phyloP scores from a whole-genome alignment of 257 asterid genomes.

The Eustoma russellianum region DNA sequence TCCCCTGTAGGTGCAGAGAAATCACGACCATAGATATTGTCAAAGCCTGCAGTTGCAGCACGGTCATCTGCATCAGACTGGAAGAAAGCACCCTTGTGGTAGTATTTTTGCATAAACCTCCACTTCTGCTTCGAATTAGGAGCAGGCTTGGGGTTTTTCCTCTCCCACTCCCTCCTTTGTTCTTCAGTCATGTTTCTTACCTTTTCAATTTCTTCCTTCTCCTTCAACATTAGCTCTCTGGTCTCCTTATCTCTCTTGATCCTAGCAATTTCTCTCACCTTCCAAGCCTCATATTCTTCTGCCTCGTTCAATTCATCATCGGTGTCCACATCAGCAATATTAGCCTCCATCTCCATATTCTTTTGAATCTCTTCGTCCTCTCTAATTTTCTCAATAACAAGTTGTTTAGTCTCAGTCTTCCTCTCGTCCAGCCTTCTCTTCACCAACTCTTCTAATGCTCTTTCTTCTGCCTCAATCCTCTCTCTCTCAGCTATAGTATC shows the following conservation, averaged over 20 bases:
- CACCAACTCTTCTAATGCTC: constrained; percentile 62
- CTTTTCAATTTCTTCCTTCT: constrained; percentile 87
- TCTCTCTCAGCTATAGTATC: constrained; percentile 89
- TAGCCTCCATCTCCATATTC: constrained; percentile 60
- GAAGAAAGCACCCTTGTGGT: constrained; percentile 94
- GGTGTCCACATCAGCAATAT: constrained; percentile 82
- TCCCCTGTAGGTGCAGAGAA: constrained; percentile 95
- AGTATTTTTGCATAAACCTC: constrained; percentile 97
- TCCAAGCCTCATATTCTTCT: constrained; percentile 96
- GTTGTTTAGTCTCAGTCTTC: constrained; percentile 63
- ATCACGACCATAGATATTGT: constrained; percentile 47
- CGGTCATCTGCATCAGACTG: constrained; percentile 59
- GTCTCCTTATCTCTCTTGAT: constrained; percentile 93
- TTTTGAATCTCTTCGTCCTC: constrained; percentile 79
- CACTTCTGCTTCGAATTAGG: constrained; percentile 47
- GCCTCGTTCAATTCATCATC: constrained; percentile 89
- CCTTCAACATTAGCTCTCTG: constrained; percentile 70
- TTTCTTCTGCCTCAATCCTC: constrained; percentile 83
- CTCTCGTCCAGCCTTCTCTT: constrained; percentile 71
- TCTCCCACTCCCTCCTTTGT: constrained; percentile 95
- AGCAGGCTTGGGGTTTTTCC: constrained; percentile 72
- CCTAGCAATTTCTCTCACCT: constrained; percentile 85
- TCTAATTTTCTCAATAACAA: constrained; percentile 75
- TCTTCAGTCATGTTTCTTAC: constrained; percentile 95
- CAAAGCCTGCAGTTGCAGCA: constrained; percentile 62